Evolutionary conservation across 2,329 filamentous ascomycete genomes (phyloP), one percentile per base, ranked within the genome.

Genomic region (Stromatinia cepivora): DNA sequence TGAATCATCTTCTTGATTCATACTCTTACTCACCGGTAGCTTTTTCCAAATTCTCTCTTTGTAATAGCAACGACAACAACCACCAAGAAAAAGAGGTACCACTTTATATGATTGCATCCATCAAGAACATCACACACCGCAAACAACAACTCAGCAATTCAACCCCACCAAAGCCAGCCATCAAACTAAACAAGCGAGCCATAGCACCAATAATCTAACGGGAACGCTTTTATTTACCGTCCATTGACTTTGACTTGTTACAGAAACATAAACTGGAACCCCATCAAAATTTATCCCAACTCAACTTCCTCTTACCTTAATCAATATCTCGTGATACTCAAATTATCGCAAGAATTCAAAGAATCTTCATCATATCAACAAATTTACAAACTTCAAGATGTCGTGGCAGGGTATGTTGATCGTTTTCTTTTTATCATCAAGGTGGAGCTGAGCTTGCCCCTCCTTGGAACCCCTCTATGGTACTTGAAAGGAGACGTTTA

Each of bases 401-500:
- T 91, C 89, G 81, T 91, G 89, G 89, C 89, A 92, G 90, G 87
- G 90, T 92, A 81, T 75, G 80, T 78, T 78, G 72, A 70, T 71
- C 25, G 4, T 39, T 66, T 66, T 52, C 48, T 42, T 39, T 36
- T 48, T 4, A 34, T 36, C 22, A 7, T 50, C 31, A 5, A 13
- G 45, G 39, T 57, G 36, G 48, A 50, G 48, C 8, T 39, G 46
- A 28, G 11, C 56, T 45, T 76, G 76, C 76, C 75, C 75, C 75
- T 76, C 75, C 74, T 75, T 69, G 53, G 25, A n/a, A 58, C 59
- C 59, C 59, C 59, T 62, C 59, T 58, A 61, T 67, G 65, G 11
- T 25, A 1, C 36, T 2, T 52, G 28, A 5, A 58, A 66, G 53
- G 71, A 63, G 59, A 70, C 73, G 25, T 61, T 61, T 61, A 58